Base-by-base conservation (phyloP, 345 rosid species). In the Arabidopsis arenosa region DNA sequence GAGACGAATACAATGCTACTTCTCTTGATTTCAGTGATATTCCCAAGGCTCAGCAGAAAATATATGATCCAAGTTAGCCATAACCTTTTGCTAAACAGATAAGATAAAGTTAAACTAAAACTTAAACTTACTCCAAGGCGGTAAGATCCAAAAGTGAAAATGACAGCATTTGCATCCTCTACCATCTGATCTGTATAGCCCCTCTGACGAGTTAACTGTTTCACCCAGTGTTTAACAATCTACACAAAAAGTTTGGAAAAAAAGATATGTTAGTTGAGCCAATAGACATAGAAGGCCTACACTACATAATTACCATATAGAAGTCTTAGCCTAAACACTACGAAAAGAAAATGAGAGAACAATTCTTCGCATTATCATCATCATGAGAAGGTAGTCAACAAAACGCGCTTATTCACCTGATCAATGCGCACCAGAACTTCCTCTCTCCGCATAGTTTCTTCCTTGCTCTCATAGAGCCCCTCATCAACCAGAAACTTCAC, bases 81-180 rank as follows among this genome's bases (percentile, higher is more conserved):
- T 13, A 47, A 18, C 5, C 66, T 58, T 43, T 18, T 6, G 10
- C 47, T n/a, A 45, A 44, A 44, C 35, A 44, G 3, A 17, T 15
- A 11, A 70, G 6, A 70, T 43, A 17, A 21, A 56, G 30, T 11
- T 48, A 10, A 35, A 10, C 44, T 44, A 13, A 72, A 63, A 59
- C 58, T 57, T 26, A 12, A 48, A 75, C 93, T 71, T 82, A 93
- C 97, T 82, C 98, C 97, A 56, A 91, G 87, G 6, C 92, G 78
- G 70, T 91, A 93, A 77, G 98, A 93, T 33, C 98, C 98, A 81
- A 93, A 93, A 60, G 97, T 93, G 61, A 88, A 89, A 73, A 93
- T 81, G 18, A 88, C 81, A 18, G 95, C 95, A 82, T 89, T 90
- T 6, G 98, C 97, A 52, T 90, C 90, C 68, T 93, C 97, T 77